A percentile compares a stretch with the other conserved stretches of the same genome.
Evolutionary conservation across 1,284 basidiomycete species (phyloP).

Genomic region (Ceratobasidium sp.): DNA sequence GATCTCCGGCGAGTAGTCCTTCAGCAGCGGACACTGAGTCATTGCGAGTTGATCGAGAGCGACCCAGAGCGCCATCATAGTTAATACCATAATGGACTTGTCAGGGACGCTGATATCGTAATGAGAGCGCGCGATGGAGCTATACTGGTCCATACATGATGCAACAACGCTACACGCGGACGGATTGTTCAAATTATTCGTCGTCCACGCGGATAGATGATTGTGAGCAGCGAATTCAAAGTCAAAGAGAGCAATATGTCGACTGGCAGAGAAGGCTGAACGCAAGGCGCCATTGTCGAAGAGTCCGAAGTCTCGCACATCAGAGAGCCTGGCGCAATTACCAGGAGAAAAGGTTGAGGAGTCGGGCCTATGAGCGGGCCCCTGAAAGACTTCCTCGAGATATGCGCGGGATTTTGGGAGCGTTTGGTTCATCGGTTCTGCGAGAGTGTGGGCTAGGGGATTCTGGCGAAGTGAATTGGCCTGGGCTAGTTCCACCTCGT

Average conservation of each 20-base stretch:
- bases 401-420: slow-evolving; percentile 51
- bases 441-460: background rate
- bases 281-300: background rate
- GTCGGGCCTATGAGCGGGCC: background rate
- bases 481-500: background rate
- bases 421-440: background rate
- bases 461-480: background rate
- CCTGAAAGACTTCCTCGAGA: slow-evolving; percentile 46
- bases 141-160: slow-evolving; percentile 28
- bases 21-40: slow-evolving; percentile 27
- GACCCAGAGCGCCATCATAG: slow-evolving; percentile 45
- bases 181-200: background rate
- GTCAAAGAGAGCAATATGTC: background rate
- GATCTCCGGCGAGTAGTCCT: slow-evolving; percentile 47
- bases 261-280: background rate
- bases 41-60: slow-evolving; percentile 42
- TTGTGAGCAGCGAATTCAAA: background rate
- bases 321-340: background rate
- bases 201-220: slow-evolving; percentile 4
- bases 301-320: background rate
- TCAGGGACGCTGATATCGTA: slow-evolving; percentile 13
- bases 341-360: background rate
- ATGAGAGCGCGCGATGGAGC: background rate
- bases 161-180: background rate
- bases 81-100: slow-evolving; percentile 47